Evolutionary conservation across 2,329 filamentous ascomycete genomes (phyloP).

Genomic region (Tympanopsis confertula): DNA sequence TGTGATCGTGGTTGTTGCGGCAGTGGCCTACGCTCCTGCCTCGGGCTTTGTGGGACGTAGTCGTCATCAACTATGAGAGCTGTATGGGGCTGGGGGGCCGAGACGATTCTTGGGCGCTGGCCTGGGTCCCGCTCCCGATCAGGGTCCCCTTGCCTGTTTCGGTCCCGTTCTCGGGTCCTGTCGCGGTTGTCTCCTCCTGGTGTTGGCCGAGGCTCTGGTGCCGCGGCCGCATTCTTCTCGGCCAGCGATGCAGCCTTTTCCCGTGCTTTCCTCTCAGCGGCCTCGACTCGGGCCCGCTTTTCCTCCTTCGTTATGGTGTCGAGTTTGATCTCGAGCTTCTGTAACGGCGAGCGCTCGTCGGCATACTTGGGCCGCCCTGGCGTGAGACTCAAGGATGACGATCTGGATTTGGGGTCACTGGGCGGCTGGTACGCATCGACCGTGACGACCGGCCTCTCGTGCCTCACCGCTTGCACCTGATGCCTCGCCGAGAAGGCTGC

Average conservation of each 20-base stretch:
- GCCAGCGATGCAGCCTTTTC: constrained; percentile 51
- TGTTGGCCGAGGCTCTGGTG: constrained; percentile 15
- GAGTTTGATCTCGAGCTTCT: constrained; percentile 82
- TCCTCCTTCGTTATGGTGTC: constrained; percentile 93
- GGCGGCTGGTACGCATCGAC: constrained; percentile 8
- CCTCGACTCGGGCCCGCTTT: constrained; percentile 72
- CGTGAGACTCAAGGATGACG: constrained; percentile 22
- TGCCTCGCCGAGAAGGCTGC: constrained; percentile 6
- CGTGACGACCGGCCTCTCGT: background rate
- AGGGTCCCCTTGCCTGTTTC: constrained; percentile 15
- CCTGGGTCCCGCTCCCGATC: constrained; percentile 17
- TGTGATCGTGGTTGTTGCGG: too few species aligned
- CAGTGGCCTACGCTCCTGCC: too few species aligned
- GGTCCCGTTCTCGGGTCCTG: constrained; percentile 7
- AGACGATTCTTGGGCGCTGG: constrained; percentile 17
- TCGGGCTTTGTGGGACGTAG: too few species aligned
- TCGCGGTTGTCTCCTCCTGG: constrained; percentile 13
- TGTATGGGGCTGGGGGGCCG: constrained; percentile 12
- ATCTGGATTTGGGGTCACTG: constrained; percentile 19
- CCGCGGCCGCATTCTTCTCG: too few species aligned
- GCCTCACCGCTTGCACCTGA: constrained; percentile 7
- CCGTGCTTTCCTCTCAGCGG: constrained; percentile 64
- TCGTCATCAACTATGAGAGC: constrained; percentile 6
- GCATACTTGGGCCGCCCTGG: constrained; percentile 38
- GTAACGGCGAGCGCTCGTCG: constrained; percentile 76